Evolutionary conservation across 2,329 filamentous ascomycete species (phyloP).

Genomic region (Pezicula neosporulosa): DNA sequence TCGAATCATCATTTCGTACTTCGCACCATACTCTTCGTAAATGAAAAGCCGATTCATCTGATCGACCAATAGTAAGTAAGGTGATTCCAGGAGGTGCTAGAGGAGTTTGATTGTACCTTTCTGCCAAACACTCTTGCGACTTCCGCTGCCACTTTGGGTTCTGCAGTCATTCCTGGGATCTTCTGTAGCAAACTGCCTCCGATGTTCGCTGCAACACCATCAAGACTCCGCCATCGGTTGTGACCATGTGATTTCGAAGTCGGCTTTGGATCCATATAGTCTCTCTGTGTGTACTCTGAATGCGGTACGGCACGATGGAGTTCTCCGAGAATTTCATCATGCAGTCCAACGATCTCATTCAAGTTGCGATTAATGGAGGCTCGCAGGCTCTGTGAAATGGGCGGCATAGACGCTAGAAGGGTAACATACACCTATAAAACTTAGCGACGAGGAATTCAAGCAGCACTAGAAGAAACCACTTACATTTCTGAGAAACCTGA

Average conservation of each 20-base stretch:
- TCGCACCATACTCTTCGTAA: slow-evolving; percentile 90
- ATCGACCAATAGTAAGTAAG: not conserved
- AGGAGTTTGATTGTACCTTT: slow-evolving; percentile 40
- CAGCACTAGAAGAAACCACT: slow-evolving; percentile 54
- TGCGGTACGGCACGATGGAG: slow-evolving; percentile 69
- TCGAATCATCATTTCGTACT: slow-evolving; percentile 81
- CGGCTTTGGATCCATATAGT: slow-evolving; percentile 15
- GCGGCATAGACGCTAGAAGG: slow-evolving; percentile 68
- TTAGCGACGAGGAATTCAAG: slow-evolving; percentile 62
- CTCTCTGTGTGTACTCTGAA: slow-evolving; percentile 55
- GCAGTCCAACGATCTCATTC: slow-evolving; percentile 75
- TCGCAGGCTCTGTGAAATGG: slow-evolving; percentile 59
- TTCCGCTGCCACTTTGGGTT: slow-evolving; percentile 56
- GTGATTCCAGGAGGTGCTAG: slow-evolving; percentile 1
- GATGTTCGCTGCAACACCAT: slow-evolving; percentile 29
- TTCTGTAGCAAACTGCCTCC: slow-evolving; percentile 37
- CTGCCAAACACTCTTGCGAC: slow-evolving; percentile 58
- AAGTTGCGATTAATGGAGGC: slow-evolving; percentile 76
- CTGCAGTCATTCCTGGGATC: slow-evolving; percentile 49
- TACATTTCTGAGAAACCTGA: slow-evolving; percentile 85
- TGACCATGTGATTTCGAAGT: slow-evolving; percentile 27
- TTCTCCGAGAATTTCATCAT: slow-evolving; percentile 75
- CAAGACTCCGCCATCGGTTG: slow-evolving; percentile 42
- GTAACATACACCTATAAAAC: slow-evolving; percentile 64
- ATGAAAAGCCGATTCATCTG: slow-evolving; percentile 79